Conservation (phyloP, 1,284 basidiomycete species). For the Malassezia yamatoensis region DNA sequence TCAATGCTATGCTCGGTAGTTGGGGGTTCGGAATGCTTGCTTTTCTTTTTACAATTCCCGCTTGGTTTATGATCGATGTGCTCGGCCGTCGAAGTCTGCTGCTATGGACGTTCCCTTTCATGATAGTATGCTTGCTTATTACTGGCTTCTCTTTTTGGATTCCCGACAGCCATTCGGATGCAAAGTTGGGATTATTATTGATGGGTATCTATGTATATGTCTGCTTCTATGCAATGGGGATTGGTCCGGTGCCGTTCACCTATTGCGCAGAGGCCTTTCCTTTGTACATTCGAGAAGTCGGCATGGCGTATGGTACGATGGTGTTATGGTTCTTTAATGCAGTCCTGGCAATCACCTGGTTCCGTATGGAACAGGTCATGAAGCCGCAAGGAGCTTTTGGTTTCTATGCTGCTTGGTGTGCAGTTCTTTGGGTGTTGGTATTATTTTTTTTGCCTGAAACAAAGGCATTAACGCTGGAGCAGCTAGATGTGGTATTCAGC, state of each 20-base stretch:
- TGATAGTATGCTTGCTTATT: slow-evolving; percentile 26
- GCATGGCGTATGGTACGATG: slow-evolving; percentile 54
- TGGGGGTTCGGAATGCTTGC: slow-evolving; percentile 38
- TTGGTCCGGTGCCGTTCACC: slow-evolving; percentile 64
- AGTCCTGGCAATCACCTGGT: slow-evolving; percentile 32
- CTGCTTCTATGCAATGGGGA: slow-evolving; percentile 60
- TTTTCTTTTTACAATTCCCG: slow-evolving; percentile 38
- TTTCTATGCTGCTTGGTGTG: slow-evolving; percentile 33
- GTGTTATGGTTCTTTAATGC: slow-evolving; percentile 26
- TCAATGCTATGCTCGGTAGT: slow-evolving; percentile 29
- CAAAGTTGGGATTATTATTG: slow-evolving; percentile 27
- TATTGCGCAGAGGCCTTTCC: slow-evolving; percentile 53
- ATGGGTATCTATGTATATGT: slow-evolving; percentile 57
- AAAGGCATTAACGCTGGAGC: slow-evolving; percentile 66
- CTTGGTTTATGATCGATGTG: slow-evolving; percentile 34
- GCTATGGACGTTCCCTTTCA: slow-evolving; percentile 32
- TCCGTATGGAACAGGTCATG: slow-evolving; percentile 25
- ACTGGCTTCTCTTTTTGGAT: slow-evolving; percentile 51
- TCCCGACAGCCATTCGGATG: slow-evolving; percentile 25
- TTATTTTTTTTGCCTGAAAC: slow-evolving; percentile 63
- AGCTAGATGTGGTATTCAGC: slow-evolving; percentile 58
- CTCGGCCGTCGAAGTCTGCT: slow-evolving; percentile 35
- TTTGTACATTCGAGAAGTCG: slow-evolving; percentile 60
- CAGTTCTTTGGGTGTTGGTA: slow-evolving; percentile 26
- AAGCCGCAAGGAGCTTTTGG: slow-evolving; percentile 28